Evolutionary conservation across 805 yeast species (phyloP).

Genomic region (Candida tallmaniae): DNA sequence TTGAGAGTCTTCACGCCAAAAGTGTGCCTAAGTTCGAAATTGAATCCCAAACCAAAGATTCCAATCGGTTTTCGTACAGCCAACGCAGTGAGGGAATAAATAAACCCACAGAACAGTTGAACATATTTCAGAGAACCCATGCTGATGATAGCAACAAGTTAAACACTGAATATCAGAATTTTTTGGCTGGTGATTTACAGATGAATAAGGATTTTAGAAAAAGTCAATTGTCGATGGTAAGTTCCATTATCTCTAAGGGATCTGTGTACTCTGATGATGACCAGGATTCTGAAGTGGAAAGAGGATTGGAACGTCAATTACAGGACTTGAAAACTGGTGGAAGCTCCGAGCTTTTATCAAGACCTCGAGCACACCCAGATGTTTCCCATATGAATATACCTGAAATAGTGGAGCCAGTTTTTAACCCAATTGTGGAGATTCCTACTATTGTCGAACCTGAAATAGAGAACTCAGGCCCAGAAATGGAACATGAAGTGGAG

Average conservation of each 20-base stretch:
- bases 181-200: conserved; percentile 14
- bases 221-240: conserved; percentile 38
- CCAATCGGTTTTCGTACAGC: conserved; percentile 10
- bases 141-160: conserved; percentile 12
- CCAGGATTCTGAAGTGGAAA: conserved; percentile 23
- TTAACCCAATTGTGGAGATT: not conserved
- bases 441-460: conserved; percentile 2
- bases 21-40: not conserved
- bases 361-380: not conserved
- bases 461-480: not conserved
- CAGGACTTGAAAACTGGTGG: conserved; percentile 26
- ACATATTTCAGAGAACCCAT: conserved; percentile 8
- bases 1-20: conserved; percentile 20
- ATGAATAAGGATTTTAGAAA: conserved; percentile 14
- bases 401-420: not conserved
- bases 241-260: conserved; percentile 38
- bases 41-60: too few species aligned
- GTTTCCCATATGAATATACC: conserved; percentile 1
- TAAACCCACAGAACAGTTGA: conserved; percentile 15
- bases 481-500: not conserved
- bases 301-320: conserved; percentile 36
- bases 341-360: conserved; percentile 7
- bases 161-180: conserved; percentile 24
- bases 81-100: not conserved
- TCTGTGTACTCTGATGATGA: conserved; percentile 22